Evolutionary conservation across 441 rosid genomes (phyloP).

Genomic region (Populus hybrid): DNA sequence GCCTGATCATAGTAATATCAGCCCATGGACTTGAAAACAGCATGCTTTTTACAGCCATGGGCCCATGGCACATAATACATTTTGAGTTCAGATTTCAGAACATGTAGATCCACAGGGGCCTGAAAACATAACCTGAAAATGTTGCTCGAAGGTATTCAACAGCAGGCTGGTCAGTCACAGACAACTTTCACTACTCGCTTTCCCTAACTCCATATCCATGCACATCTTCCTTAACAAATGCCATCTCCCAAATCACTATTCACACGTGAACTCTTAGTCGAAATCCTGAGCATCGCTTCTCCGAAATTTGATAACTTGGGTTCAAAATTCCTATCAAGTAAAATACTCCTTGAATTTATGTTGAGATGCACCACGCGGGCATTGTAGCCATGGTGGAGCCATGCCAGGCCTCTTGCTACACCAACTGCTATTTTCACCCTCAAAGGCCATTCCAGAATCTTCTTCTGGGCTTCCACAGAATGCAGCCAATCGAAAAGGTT

Average conservation of each 20-base stretch:
- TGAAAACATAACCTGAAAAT: no score
- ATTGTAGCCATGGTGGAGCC: constrained; percentile 24
- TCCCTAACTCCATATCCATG: no score
- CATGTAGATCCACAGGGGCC: no score
- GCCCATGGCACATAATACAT: no score
- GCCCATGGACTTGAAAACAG: no score
- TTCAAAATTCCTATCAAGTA: constrained; percentile 21
- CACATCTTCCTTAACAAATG: neutral
- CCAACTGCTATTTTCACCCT: constrained; percentile 21
- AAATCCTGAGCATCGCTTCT: neutral
- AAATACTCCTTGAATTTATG: constrained; percentile 22
- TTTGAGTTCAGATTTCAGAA: no score
- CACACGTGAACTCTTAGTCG: neutral
- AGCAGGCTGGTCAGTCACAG: no score
- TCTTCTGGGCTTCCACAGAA: neutral
- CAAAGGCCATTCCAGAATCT: constrained; percentile 15
- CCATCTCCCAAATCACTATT: neutral
- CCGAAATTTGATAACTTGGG: constrained; percentile 23
- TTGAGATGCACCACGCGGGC: constrained; percentile 18
- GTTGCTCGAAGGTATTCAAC: no score
- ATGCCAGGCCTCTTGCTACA: constrained; percentile 26
- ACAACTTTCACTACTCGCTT: no score
- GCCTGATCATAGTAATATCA: no score
- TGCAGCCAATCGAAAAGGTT: constrained; percentile 18
- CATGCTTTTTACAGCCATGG: no score